phyloP scores from a whole-genome alignment of 306 rosid species.

The Benincasa hispida region DNA sequence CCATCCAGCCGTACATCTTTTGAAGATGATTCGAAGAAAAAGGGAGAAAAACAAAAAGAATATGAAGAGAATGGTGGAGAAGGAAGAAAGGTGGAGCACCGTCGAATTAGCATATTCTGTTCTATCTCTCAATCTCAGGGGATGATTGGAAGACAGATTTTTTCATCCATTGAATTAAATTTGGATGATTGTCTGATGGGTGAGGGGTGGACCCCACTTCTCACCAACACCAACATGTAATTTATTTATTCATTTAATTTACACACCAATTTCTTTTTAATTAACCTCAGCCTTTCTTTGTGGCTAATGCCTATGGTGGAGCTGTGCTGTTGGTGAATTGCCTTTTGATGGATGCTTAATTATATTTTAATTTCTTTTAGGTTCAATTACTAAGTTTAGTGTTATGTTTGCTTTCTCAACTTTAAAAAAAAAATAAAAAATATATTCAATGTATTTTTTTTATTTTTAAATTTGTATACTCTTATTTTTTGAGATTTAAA shows the following conservation, averaged over 20 bases:
- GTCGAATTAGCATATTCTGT: slow-evolving; percentile 50
- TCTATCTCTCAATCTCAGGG: too few relatives aligned
- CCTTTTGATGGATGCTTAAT: neutral
- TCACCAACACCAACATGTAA: neutral
- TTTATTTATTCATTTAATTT: neutral
- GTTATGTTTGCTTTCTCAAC: too few relatives aligned
- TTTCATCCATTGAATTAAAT: neutral
- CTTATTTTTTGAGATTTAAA: too few relatives aligned
- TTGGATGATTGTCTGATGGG: neutral
- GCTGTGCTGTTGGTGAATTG: neutral
- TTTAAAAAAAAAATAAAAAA: too few relatives aligned
- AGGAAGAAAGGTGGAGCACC: slow-evolving; percentile 30
- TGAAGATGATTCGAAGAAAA: neutral
- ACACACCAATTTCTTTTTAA: neutral
- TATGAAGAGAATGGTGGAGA: slow-evolving; percentile 48
- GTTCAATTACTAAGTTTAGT: too few relatives aligned
- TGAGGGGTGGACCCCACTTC: neutral
- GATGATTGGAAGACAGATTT: neutral
- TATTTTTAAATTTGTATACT: too few relatives aligned
- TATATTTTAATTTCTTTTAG: too few relatives aligned
- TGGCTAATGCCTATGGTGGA: neutral
- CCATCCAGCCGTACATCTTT: neutral
- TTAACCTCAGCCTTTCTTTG: neutral
- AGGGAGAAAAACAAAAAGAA: neutral
- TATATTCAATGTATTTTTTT: too few relatives aligned